Percentiles rank a stretch among this genome's conserved stretches.
Evolutionary conservation across 1,139 yeast species (phyloP).

Genomic region (Geotrichum cucujoidarum): DNA sequence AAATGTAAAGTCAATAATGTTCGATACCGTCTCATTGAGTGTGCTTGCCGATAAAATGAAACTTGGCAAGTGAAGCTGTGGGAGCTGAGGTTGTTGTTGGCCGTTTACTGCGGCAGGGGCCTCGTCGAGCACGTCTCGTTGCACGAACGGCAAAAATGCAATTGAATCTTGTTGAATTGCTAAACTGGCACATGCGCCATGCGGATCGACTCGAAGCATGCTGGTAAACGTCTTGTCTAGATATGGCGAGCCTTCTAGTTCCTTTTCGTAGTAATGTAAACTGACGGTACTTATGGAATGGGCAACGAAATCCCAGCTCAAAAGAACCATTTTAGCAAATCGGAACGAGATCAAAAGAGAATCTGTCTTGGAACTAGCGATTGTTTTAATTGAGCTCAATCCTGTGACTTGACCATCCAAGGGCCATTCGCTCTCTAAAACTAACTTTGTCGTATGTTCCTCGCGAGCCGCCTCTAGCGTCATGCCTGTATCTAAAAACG

Average conservation of each 20-base stretch:
- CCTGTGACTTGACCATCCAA: conserved; percentile 67
- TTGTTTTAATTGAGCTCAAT: conserved; percentile 41
- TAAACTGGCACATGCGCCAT: conserved; percentile 55
- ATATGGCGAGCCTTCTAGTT: conserved; percentile 49
- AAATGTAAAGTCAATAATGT: conserved; percentile 63
- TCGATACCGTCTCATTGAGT: conserved; percentile 55
- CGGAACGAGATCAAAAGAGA: conserved; percentile 65
- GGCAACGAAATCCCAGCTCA: conserved; percentile 60
- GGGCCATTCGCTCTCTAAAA: conserved; percentile 59
- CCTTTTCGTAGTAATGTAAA: conserved; percentile 79
- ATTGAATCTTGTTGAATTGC: conserved; percentile 60
- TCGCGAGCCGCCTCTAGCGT: conserved; percentile 22
- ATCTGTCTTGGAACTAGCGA: conserved; percentile 50
- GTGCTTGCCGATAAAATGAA: conserved; percentile 54
- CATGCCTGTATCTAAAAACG: conserved; percentile 30
- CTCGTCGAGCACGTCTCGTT: conserved; percentile 38
- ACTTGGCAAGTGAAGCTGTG: conserved; percentile 29
- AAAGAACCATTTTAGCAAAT: conserved; percentile 69
- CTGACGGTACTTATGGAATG: conserved; percentile 64
- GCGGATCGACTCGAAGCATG: conserved; percentile 61
- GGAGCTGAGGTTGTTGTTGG: conserved; percentile 19
- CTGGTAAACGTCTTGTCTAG: conserved; percentile 45
- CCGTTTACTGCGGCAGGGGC: conserved; percentile 12
- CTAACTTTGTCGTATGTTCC: conserved; percentile 41
- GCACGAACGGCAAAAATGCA: conserved; percentile 66